phyloP scores from a whole-genome alignment of 2,329 filamentous ascomycete genomes.

The Epichloe scottii region DNA sequence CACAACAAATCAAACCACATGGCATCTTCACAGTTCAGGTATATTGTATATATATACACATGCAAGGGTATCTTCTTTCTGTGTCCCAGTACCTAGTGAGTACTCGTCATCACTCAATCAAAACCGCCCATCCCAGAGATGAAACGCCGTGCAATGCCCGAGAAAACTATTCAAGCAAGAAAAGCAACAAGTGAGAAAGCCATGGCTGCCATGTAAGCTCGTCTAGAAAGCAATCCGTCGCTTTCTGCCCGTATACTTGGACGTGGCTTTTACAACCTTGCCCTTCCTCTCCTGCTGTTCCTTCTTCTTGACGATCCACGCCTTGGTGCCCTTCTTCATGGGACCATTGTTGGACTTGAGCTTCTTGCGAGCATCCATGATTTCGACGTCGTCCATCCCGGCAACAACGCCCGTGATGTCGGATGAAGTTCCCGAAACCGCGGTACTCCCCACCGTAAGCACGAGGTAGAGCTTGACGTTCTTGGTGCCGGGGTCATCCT shows the following conservation, averaged over 20 bases:
- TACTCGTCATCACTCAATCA: conserved; percentile 1
- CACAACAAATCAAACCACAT: not conserved
- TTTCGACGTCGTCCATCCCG: conserved; percentile 79
- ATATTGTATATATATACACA: not conserved
- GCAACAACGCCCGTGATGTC: conserved; percentile 87
- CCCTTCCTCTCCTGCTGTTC: conserved; percentile 91
- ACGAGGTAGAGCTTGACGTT: conserved; percentile 95
- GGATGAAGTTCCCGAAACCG: conserved; percentile 39
- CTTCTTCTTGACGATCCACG: conserved; percentile 77
- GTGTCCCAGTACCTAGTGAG: conserved; percentile 1
- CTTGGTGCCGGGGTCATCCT: conserved; percentile 94
- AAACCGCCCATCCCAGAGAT: not conserved
- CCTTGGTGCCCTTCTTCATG: conserved; percentile 70
- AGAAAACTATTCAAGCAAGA: not conserved
- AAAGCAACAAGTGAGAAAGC: not conserved
- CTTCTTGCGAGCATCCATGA: conserved; percentile 55
- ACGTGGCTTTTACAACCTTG: conserved; percentile 82
- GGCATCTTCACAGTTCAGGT: not conserved
- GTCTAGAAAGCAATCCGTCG: conserved; percentile 61
- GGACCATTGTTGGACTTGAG: conserved; percentile 34
- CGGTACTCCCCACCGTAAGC: conserved; percentile 65
- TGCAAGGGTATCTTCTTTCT: conserved; percentile 10
- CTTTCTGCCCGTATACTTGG: conserved; percentile 89
- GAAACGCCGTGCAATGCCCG: conserved; percentile 17
- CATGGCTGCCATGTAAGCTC: not conserved